These are phyloP conservation scores for Linnemannia exigua DNA, from an alignment of 192 early-diverging fungal species.

Conservation along the genomic window DNA sequence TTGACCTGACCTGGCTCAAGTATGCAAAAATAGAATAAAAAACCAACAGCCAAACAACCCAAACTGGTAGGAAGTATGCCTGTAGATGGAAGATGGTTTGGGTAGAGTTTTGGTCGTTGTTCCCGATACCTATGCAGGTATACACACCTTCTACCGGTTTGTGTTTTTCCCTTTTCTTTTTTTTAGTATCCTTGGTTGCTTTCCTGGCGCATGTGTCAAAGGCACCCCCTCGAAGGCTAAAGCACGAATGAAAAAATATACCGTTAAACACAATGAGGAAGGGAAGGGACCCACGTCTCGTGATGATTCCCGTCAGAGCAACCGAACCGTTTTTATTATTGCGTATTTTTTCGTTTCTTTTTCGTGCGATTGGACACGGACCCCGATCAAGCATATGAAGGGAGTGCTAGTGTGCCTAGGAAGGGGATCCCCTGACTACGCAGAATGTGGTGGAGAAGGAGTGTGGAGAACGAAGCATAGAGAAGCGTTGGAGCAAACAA, in stretches of 20 bases:
- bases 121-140: background rate
- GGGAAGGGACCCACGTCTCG: background rate
- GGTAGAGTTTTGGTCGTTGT: background rate
- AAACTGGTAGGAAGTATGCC: background rate
- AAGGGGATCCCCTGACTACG: no score
- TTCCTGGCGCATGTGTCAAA: background rate
- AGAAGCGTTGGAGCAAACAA: no score
- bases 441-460: no score
- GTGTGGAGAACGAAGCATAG: no score
- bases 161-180: background rate
- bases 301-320: background rate
- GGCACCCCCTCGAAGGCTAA: no score
- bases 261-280: background rate
- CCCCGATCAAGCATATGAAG: background rate
- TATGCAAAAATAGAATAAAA: no score
- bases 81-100: background rate
- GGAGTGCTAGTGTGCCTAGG: no score
- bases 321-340: background rate
- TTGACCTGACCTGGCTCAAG: no score
- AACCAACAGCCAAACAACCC: no score
- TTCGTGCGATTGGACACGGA: no score
- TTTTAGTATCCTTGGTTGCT: background rate
- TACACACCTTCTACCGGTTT: background rate
- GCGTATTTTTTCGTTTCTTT: no score
- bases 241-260: background rate